Base-by-base conservation (phyloP, 1,284 basidiomycete species). In the Ceratobasidium sp. region DNA sequence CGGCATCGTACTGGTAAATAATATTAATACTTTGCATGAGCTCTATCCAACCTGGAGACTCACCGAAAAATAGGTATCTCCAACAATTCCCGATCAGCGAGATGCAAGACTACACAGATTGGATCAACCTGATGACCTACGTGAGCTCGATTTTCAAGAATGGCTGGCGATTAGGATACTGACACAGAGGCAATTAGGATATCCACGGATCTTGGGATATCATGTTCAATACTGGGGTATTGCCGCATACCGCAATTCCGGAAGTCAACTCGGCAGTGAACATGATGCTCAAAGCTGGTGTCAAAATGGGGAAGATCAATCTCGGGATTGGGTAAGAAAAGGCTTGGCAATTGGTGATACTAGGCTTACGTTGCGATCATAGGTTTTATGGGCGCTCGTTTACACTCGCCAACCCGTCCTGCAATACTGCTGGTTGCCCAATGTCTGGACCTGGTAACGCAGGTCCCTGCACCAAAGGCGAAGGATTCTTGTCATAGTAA, bases 111-210 rank as follows among this genome's bases (percentile, higher is more conserved):
- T 71, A 71, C 54, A 71, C 67, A 5, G 54, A 71, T 31, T 71
- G 67, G 67, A 71, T 71, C 67, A 71, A 71, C 36, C 67, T 71
- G 31, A 71, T 71, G 67, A 71, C 67, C 17, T 71, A 71, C n/a
- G 65, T 67, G 50, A 48, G 45, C 33, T 3, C 9, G 8, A 47
- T 11, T 41, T 41, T 11, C 36, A 24, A 24, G 27, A 4, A 22
- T 24, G 9, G 8, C 24, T 24, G 24, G 2, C 5, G 11, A 29
- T 24, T 5, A 14, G 22, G 15, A 54, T 54, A 41, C 29, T 22
- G 5, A 54, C 53, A 5, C 24, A 29, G 33, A n/a, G 17, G 48
- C 15, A 24, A 15, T 8, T 36, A 67, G 65, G 67, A 71, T 47
- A 71, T 71, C 51, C 67, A 71, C 22, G 67, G 67, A 5, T 56